Conservation (phyloP, 2,329 filamentous ascomycete genomes). For the Apiospora aurea region DNA sequence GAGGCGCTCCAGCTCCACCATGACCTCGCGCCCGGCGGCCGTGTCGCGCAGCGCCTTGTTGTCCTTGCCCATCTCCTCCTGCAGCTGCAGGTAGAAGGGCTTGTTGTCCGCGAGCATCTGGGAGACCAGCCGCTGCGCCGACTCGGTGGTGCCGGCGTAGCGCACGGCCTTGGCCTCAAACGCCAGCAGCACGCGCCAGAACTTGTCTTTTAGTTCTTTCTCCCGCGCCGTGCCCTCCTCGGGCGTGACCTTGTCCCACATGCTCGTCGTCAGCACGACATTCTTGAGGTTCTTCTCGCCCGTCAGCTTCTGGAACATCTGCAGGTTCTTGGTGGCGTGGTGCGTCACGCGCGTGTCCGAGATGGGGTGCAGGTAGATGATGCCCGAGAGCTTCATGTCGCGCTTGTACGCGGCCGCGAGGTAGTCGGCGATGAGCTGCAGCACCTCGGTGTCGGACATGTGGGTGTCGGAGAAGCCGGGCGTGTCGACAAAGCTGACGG, state of each 20-base stretch:
- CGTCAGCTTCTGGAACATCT: slow-evolving; percentile 53
- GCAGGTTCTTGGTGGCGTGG: slow-evolving; percentile 47
- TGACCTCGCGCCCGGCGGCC: slow-evolving; percentile 58
- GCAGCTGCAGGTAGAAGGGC: slow-evolving; percentile 71
- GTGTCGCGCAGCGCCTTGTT: slow-evolving; percentile 57
- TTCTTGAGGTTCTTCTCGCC: slow-evolving; percentile 48
- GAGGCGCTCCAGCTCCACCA: slow-evolving; percentile 62
- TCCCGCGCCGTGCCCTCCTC: slow-evolving; percentile 38
- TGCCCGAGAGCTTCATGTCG: slow-evolving; percentile 46
- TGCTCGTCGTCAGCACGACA: slow-evolving; percentile 51
- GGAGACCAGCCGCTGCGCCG: slow-evolving; percentile 33
- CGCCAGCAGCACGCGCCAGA: slow-evolving; percentile 45
- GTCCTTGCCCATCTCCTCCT: slow-evolving; percentile 69
- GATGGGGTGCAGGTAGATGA: slow-evolving; percentile 56
- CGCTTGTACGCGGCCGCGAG: slow-evolving; percentile 42
- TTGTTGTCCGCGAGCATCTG: slow-evolving; percentile 60
- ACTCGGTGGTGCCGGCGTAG: slow-evolving; percentile 36
- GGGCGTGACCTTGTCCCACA: slow-evolving; percentile 48
- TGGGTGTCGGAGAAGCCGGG: slow-evolving; percentile 56
- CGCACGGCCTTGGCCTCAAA: slow-evolving; percentile 39
- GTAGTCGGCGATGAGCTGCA: slow-evolving; percentile 50
- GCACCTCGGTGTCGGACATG: slow-evolving; percentile 51
- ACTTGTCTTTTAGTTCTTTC: slow-evolving; percentile 44
- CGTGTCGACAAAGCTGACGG: slow-evolving; percentile 50
- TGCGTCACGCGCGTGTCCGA: slow-evolving; percentile 49